Evolutionary conservation across 352 stramenopile species (phyloP).

Genomic region (Pythium brachiatum): DNA sequence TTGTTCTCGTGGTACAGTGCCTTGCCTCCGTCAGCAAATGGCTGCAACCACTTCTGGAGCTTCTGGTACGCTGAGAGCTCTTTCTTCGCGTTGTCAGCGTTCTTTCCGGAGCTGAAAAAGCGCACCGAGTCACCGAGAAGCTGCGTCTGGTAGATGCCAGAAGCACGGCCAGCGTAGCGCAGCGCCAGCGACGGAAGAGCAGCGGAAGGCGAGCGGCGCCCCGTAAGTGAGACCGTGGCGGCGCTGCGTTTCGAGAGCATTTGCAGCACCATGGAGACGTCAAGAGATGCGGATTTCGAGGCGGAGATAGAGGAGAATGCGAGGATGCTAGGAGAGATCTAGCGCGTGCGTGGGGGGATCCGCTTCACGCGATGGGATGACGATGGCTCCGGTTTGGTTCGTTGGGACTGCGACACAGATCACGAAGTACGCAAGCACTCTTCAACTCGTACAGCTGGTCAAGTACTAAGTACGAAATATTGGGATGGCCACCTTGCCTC

Average conservation of each 20-base stretch:
- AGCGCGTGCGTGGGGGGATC: too few relatives aligned
- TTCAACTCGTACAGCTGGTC: constrained; percentile 1
- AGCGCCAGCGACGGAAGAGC: neutral
- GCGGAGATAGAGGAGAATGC: neutral
- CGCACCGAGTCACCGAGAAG: neutral
- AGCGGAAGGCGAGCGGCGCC: neutral
- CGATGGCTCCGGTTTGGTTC: neutral
- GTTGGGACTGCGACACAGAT: neutral
- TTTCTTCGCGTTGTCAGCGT: constrained; percentile 22
- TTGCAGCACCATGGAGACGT: neutral
- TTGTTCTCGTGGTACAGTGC: constrained; percentile 75
- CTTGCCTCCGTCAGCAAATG: constrained; percentile 71
- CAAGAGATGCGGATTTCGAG: neutral
- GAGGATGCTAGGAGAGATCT: neutral
- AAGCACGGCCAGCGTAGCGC: neutral
- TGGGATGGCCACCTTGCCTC: neutral
- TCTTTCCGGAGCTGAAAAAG: constrained; percentile 21
- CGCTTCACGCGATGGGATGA: too few relatives aligned
- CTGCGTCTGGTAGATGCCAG: neutral
- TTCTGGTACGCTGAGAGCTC: constrained; percentile 69
- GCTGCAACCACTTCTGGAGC: constrained; percentile 80
- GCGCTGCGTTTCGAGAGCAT: neutral
- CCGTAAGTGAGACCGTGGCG: neutral
- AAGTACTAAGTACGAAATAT: neutral
- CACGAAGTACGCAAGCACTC: neutral